Conservation (phyloP, 257 asterid genomes). For the Perilla frutescens region DNA sequence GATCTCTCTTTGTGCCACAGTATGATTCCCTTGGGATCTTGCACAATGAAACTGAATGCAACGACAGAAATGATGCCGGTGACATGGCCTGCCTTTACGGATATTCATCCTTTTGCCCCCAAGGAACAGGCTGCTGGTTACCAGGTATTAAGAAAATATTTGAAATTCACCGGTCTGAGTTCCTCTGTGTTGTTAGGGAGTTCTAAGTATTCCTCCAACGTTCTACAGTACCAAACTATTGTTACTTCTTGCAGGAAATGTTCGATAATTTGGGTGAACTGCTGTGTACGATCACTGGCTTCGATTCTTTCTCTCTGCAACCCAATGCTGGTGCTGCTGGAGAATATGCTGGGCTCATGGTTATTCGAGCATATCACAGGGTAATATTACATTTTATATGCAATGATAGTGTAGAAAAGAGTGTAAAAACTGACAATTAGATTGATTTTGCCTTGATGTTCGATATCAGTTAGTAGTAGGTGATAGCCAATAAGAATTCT, state of each 20-base stretch:
- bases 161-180: constrained; percentile 4
- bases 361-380: constrained; percentile 95
- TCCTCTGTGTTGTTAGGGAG: constrained; percentile 14
- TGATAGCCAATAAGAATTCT: no score
- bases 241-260: constrained; percentile 76
- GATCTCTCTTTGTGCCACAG: constrained; percentile 96
- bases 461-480: no score
- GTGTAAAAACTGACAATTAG: neutral
- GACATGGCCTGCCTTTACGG: constrained; percentile 88
- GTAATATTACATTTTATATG: constrained; percentile 44
- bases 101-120: constrained; percentile 97
- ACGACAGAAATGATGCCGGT: constrained; percentile 99
- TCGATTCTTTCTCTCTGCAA: constrained; percentile 96
- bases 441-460: neutral
- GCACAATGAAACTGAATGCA: constrained; percentile 97
- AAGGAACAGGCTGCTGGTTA: constrained; percentile 84
- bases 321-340: constrained; percentile 99
- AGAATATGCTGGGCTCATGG: constrained; percentile 98
- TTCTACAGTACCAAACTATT: constrained; percentile 27
- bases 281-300: constrained; percentile 92
- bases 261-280: constrained; percentile 89
- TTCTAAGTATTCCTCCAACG: neutral
- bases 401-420: neutral
- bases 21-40: constrained; percentile 98
- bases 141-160: constrained; percentile 58